Evolutionary conservation across 495 filamentous ascomycete genomes (phyloP).

Genomic region (Amorphotheca resinae): DNA sequence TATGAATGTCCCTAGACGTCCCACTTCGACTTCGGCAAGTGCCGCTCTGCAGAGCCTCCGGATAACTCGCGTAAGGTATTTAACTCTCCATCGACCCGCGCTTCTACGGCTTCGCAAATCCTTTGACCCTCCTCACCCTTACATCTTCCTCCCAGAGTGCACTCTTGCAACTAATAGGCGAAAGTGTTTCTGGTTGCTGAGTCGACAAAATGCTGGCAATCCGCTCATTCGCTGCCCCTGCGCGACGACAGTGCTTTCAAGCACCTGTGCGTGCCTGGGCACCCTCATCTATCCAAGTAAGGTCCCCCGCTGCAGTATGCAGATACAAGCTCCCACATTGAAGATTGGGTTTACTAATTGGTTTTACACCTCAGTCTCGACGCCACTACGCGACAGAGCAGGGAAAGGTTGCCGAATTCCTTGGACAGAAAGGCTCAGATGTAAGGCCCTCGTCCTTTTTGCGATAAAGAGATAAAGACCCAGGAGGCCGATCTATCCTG

Average conservation of each 20-base stretch:
- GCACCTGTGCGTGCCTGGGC: slow-evolving; percentile 25
- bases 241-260: slow-evolving; percentile 37
- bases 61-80: too few relatives aligned
- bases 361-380: slow-evolving; percentile 11
- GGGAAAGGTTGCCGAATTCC: slow-evolving; percentile 83
- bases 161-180: slow-evolving; percentile 15
- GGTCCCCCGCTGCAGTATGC: slow-evolving; percentile 1
- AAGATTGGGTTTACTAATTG: slow-evolving; percentile 6
- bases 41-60: too few relatives aligned
- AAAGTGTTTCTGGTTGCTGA: slow-evolving; percentile 5
- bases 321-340: neutral
- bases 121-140: neutral
- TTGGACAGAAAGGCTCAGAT: slow-evolving; percentile 74
- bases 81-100: too few relatives aligned
- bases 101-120: too few relatives aligned
- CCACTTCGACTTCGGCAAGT: slow-evolving; percentile 6
- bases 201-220: slow-evolving; percentile 35
- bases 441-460: slow-evolving; percentile 38
- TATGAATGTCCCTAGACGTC: too few relatives aligned
- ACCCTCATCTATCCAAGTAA: slow-evolving; percentile 15
- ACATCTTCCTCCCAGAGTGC: neutral
- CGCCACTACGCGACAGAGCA: slow-evolving; percentile 21
- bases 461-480: slow-evolving; percentile 3
- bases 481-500: slow-evolving; percentile 2
- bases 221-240: slow-evolving; percentile 37